Evolutionary conservation across 23 red algal genomes (phyloP).

Genomic region (Chondrus crispus): DNA sequence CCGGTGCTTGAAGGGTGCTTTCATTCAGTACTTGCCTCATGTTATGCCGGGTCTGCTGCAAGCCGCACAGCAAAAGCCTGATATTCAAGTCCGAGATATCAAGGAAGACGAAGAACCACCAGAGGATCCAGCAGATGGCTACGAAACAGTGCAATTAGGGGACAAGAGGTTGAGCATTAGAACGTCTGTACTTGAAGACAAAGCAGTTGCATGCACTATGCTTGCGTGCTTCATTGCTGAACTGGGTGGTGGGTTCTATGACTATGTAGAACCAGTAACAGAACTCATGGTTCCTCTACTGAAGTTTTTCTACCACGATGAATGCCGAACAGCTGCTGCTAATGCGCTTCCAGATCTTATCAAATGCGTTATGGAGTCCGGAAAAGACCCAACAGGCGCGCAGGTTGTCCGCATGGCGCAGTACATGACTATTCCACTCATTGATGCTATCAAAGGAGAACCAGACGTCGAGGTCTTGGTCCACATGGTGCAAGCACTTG

Average conservation of each 20-base stretch:
- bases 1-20: constrained; percentile 75
- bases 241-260: constrained; percentile 77
- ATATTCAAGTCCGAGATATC: constrained; percentile 74
- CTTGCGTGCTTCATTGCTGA: constrained; percentile 91
- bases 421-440: constrained; percentile 72
- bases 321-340: constrained; percentile 79
- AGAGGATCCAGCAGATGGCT: constrained; percentile 76
- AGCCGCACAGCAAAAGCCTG: constrained; percentile 82
- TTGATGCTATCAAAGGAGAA: constrained; percentile 74
- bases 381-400: constrained; percentile 27
- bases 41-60: constrained; percentile 89
- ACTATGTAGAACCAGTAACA: constrained; percentile 78
- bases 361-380: constrained; percentile 63
- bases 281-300: constrained; percentile 88
- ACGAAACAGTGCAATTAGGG: constrained; percentile 79
- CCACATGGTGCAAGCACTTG: constrained; percentile 78
- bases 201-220: constrained; percentile 85
- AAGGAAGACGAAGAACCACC: constrained; percentile 51
- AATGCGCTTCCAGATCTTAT: constrained; percentile 85
- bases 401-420: constrained; percentile 53
- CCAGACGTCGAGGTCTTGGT: constrained; percentile 88
- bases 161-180: constrained; percentile 94
- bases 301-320: constrained; percentile 97
- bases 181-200: constrained; percentile 87
- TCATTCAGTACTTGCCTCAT: constrained; percentile 92